Evolutionary conservation across 148 eudicot species (phyloP), one percentile per base, ranked within the genome.

Genomic region (Chenopodium berlandieri): DNA sequence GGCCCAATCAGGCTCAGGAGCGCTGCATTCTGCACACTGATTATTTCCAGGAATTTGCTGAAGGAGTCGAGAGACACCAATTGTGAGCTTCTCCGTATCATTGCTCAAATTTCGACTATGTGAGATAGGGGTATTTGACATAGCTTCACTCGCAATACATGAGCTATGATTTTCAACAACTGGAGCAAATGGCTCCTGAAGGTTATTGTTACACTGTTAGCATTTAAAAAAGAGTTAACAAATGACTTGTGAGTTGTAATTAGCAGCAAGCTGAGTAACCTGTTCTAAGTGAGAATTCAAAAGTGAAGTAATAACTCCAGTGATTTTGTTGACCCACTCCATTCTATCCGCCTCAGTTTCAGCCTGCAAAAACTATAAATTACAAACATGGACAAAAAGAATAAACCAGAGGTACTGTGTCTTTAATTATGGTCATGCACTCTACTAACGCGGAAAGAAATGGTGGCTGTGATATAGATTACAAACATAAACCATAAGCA

Each of bases 1-100:
- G 74, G 98, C 98, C 98, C 98, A 94, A 77, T 93, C 98, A 58
- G 98, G 97, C 16, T 89, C 95, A 78, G 91, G 84, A 86, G 92
- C 86, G 86, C 90, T 54, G 72, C 98, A 94, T 76, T 94, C 98
- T 80, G 94, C 97, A 82, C 98, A 94, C 54, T 37, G 77, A 78
- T 89, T 89, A 87, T 94, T 94, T 82, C 98, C 98, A 75, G 95
- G 91, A 84, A 94, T 87, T 78, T 89, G 90, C 79, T 89, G 86
- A 73, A 94, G 85, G 81, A 91, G 75, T 79, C 69, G 75, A 82
- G 94, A 89, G 50, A 93, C 92, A 74, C 90, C 81, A 79, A 88
- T 88, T 47, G 84, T 75, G 83, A 80, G 87, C 82, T 91, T 89
- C 82, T 90, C 86, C 86, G 64, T 75, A 71, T 82, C 90, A 88